phyloP scores from a whole-genome alignment of 2,329 filamentous ascomycete species.

The Aurifilum marmelostoma region DNA sequence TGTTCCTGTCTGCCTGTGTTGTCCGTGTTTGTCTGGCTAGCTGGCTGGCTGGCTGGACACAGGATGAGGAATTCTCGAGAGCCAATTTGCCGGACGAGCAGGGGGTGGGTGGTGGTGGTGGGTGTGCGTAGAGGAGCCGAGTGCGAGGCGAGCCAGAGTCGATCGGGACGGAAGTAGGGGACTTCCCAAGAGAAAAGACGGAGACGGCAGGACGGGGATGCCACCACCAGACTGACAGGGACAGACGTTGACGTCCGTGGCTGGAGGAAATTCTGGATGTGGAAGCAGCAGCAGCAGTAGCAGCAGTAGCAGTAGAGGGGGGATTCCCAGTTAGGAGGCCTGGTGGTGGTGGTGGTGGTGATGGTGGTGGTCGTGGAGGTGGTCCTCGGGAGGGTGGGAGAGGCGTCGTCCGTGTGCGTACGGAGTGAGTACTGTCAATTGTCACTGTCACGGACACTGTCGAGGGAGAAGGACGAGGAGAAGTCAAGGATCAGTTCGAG shows the following conservation, averaged over 20 bases:
- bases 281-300: no score
- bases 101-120: not conserved
- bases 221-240: not conserved
- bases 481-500: not conserved
- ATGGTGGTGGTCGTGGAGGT: not conserved
- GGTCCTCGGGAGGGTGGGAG: not conserved
- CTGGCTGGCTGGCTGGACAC: not conserved
- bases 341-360: not conserved
- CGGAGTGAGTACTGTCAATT: not conserved
- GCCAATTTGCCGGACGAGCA: conserved; percentile 4
- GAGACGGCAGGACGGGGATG: not conserved
- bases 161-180: not conserved
- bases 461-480: not conserved
- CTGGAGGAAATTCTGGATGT: not conserved
- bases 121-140: not conserved
- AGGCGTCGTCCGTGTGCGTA: not conserved
- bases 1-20: not conserved
- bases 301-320: not conserved
- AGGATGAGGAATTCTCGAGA: not conserved
- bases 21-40: not conserved
- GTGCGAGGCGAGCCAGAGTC: not conserved
- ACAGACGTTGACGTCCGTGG: conserved; percentile 4
- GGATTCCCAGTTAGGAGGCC: not conserved
- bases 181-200: not conserved
- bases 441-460: conserved; percentile 1